phyloP scores from a whole-genome alignment of 495 filamentous ascomycete genomes.

The Xylaria longipes region DNA sequence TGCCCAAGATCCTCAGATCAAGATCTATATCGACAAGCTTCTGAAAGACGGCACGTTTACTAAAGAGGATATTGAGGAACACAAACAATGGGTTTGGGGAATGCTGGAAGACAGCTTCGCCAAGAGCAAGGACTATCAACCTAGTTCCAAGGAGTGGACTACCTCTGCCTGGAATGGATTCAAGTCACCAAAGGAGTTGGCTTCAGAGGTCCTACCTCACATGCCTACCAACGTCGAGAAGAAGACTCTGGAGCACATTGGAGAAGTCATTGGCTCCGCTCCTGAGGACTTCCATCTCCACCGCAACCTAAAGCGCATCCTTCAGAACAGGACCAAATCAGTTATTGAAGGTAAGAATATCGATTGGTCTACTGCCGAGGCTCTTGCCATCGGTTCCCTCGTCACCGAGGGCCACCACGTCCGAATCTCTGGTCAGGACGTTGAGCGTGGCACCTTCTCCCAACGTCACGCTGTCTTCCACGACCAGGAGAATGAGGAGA shows the following conservation, averaged over 20 bases:
- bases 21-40: conserved; percentile 88
- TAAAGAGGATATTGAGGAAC: conserved; percentile 96
- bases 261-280: conserved; percentile 70
- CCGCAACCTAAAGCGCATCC: conserved; percentile 96
- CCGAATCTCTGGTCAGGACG: conserved; percentile 96
- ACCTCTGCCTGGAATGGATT: conserved; percentile 98
- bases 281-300: conserved; percentile 89
- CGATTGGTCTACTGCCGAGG: conserved; percentile 97
- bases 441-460: conserved; percentile 99
- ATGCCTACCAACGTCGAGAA: conserved; percentile 79
- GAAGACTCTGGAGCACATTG: conserved; percentile 78
- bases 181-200: conserved; percentile 97
- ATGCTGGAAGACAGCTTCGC: conserved; percentile 98
- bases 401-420: conserved; percentile 94
- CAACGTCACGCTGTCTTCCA: conserved; percentile 97
- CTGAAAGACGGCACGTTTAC: conserved; percentile 91
- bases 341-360: conserved; percentile 93
- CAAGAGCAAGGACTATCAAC: conserved; percentile 96
- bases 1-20: conserved; percentile 77
- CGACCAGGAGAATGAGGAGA: conserved; percentile 91
- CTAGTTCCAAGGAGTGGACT: conserved; percentile 95
- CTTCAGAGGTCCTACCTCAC: conserved; percentile 92
- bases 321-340: conserved; percentile 86
- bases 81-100: conserved; percentile 99
- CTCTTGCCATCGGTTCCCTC: conserved; percentile 91